Evolutionary conservation across 345 rosid species (phyloP).

Genomic region (Hypericum perforatum): DNA sequence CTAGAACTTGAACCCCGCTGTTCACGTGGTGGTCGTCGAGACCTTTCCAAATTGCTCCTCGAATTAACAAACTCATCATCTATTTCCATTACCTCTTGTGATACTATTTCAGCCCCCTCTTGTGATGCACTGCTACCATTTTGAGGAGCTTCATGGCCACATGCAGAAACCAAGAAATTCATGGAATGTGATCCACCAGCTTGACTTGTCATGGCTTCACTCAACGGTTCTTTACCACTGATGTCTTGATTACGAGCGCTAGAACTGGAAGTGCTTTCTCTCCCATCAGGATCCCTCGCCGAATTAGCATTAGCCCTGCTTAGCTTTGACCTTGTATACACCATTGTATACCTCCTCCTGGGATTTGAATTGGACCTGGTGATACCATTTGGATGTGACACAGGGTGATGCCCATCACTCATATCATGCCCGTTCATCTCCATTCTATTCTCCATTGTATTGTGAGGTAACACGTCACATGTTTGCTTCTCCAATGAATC

Average conservation of each 20-base stretch:
- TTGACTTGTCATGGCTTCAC: slow-evolving; percentile 31
- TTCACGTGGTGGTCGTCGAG: slow-evolving; percentile 40
- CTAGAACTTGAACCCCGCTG: slow-evolving; percentile 64
- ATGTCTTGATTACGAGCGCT: slow-evolving; percentile 25
- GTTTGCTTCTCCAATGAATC: slow-evolving; percentile 24
- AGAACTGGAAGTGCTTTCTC: slow-evolving; percentile 36
- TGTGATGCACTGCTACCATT: slow-evolving; percentile 10
- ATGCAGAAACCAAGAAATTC: slow-evolving; percentile 23
- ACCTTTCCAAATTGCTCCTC: slow-evolving; percentile 17
- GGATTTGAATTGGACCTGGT: slow-evolving; percentile 28
- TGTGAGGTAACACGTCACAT: slow-evolving; percentile 20
- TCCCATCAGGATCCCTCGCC: slow-evolving; percentile 28
- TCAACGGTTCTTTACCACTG: slow-evolving; percentile 17
- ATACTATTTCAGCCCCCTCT: slow-evolving; percentile 9
- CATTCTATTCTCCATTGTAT: slow-evolving; percentile 22
- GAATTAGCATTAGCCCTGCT: slow-evolving; percentile 33
- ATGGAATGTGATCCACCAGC: slow-evolving; percentile 25
- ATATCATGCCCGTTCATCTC: slow-evolving; percentile 21
- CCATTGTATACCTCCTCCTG: slow-evolving; percentile 60
- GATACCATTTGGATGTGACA: no score
- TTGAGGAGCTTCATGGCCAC: slow-evolving; percentile 16
- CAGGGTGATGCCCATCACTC: slow-evolving; percentile 14
- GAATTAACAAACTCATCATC: slow-evolving; percentile 20
- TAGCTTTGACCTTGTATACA: slow-evolving; percentile 66
- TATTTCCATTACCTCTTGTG: slow-evolving; percentile 19